Conservation (phyloP, 164 flowering plant genomes). For the Nymphaea thermarum region DNA sequence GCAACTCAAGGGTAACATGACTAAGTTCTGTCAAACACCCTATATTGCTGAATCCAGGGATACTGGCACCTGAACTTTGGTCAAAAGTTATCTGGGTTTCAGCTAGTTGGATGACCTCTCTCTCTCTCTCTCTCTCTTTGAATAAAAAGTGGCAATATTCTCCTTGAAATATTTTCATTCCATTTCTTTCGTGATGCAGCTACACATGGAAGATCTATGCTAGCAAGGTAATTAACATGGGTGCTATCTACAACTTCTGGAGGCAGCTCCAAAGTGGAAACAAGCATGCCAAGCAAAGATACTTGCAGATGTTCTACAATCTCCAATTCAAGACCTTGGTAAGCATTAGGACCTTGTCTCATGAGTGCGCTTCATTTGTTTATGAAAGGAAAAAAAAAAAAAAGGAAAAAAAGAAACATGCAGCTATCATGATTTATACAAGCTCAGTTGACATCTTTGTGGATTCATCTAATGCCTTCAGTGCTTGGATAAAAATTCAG, state of each 20-base stretch:
- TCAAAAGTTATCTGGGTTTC: too few species aligned
- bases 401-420: background rate
- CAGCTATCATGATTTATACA: background rate
- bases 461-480: too few species aligned
- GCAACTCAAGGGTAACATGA: background rate
- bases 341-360: background rate
- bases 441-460: background rate
- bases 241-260: constrained; percentile 75
- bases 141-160: background rate
- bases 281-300: constrained; percentile 70
- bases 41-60: too few species aligned
- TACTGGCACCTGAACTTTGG: too few species aligned
- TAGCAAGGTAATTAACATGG: constrained; percentile 77
- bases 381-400: background rate
- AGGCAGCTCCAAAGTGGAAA: constrained; percentile 59
- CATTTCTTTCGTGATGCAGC: constrained; percentile 29
- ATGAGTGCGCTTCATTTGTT: background rate
- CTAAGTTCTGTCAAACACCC: background rate
- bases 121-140: background rate
- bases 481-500: too few species aligned
- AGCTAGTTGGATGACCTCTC: background rate
- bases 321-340: constrained; percentile 75
- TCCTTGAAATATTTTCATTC: background rate
- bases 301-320: constrained; percentile 66
- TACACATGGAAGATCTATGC: constrained; percentile 99